Conservation (phyloP, 306 rosid species). For the Cercis canadensis region DNA sequence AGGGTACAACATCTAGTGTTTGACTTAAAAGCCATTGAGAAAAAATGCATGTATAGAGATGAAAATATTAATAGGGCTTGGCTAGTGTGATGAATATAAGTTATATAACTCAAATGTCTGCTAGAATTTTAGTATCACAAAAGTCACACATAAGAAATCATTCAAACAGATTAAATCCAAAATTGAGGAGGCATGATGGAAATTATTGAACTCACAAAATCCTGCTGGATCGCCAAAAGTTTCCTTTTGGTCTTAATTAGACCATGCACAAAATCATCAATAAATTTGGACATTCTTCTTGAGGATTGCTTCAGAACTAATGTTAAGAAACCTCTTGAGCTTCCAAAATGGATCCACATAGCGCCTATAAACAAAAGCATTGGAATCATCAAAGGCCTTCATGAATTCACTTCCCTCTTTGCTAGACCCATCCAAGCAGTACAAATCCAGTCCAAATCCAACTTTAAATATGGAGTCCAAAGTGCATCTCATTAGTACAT, state of each 20-base stretch:
- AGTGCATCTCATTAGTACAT: constrained; percentile 52
- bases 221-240: constrained; percentile 16
- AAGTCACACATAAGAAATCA: too few species aligned
- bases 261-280: constrained; percentile 45
- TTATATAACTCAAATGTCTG: too few species aligned
- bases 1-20: too few species aligned
- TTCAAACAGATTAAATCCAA: too few species aligned
- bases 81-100: too few species aligned
- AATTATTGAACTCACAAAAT: constrained; percentile 35
- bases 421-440: constrained; percentile 55
- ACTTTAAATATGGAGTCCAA: constrained; percentile 65
- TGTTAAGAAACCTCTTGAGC: constrained; percentile 44
- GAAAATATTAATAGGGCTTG: too few species aligned
- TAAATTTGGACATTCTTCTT: constrained; percentile 36
- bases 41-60: too few species aligned
- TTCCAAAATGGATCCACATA: constrained; percentile 56
- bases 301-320: constrained; percentile 52
- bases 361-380: constrained; percentile 43
- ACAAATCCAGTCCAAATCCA: constrained; percentile 57
- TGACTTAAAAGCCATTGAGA: too few species aligned
- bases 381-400: constrained; percentile 61
- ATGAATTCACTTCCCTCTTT: constrained; percentile 46
- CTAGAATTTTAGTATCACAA: too few species aligned
- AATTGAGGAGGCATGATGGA: neutral
- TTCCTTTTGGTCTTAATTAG: constrained; percentile 45